Conservation (phyloP, 139 green algal species). For the Picochlorum sp. region DNA sequence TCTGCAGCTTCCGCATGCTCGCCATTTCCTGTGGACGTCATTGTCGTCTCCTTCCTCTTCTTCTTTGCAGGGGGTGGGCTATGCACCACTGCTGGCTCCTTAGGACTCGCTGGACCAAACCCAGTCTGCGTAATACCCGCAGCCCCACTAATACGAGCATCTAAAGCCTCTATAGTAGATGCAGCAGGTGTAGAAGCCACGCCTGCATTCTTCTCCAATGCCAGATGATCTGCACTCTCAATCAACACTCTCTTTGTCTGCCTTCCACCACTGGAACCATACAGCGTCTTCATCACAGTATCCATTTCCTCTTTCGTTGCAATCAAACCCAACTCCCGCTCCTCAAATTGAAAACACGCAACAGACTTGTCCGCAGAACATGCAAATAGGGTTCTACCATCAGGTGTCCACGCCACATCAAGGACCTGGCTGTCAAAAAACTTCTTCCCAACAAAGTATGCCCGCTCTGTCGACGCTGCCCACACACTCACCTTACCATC, state of each 20-base stretch:
- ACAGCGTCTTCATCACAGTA: slow-evolving; percentile 39
- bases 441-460: slow-evolving; percentile 18
- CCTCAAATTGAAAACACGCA: slow-evolving; percentile 40
- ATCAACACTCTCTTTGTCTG: slow-evolving; percentile 23
- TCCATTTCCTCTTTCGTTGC: slow-evolving; percentile 41
- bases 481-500: slow-evolving; percentile 36
- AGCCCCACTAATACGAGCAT: slow-evolving; percentile 11
- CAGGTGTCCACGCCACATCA: slow-evolving; percentile 79
- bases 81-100: neutral
- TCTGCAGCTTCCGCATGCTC: neutral
- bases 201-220: slow-evolving; percentile 12
- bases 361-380: slow-evolving; percentile 67
- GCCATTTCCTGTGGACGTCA: neutral
- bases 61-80: neutral
- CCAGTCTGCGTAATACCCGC: slow-evolving; percentile 14
- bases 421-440: slow-evolving; percentile 43
- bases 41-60: neutral
- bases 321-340: slow-evolving; percentile 43
- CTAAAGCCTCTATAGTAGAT: slow-evolving; percentile 9
- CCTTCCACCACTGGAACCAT: slow-evolving; percentile 30
- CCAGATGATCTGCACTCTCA: slow-evolving; percentile 36
- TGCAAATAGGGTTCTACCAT: slow-evolving; percentile 66
- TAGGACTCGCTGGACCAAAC: slow-evolving; percentile 10
- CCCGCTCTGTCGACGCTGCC: neutral
- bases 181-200: neutral